phyloP scores from a whole-genome alignment of 75 land plant genomes.

The Gnetum montanum region DNA sequence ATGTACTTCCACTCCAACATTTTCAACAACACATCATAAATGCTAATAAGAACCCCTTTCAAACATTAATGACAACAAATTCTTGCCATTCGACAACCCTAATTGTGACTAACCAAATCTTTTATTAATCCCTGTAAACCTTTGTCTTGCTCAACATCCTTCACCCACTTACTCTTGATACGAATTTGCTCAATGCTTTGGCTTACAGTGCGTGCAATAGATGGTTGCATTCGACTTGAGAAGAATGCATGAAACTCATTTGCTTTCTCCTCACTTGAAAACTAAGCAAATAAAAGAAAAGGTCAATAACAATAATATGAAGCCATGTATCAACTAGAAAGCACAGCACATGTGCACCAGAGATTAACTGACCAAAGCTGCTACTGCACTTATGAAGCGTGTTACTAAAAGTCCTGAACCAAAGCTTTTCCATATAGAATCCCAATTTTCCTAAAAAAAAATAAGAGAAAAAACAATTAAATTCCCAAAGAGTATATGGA shows the following conservation, averaged over 20 bases:
- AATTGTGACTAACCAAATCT: no score
- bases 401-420: conserved; percentile 60
- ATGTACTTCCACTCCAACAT: no score
- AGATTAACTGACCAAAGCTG: conserved; percentile 62
- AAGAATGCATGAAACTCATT: conserved; percentile 72
- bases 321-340: no score
- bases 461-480: no score
- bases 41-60: no score
- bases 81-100: no score
- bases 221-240: conserved; percentile 33
- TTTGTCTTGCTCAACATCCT: conserved; percentile 32
- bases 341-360: no score
- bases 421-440: conserved; percentile 42
- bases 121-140: conserved; percentile 17
- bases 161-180: conserved; percentile 69
- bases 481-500: no score
- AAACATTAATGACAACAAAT: no score
- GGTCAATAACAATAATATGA: no score
- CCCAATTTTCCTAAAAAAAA: conserved; percentile 71
- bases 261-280: conserved; percentile 65
- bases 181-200: conserved; percentile 77
- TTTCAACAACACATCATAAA: no score
- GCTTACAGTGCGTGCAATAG: conserved; percentile 70
- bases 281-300: conserved; percentile 27
- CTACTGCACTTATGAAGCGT: conserved; percentile 43